Conservation (phyloP, 345 rosid genomes). For the Physaria fendleri region DNA sequence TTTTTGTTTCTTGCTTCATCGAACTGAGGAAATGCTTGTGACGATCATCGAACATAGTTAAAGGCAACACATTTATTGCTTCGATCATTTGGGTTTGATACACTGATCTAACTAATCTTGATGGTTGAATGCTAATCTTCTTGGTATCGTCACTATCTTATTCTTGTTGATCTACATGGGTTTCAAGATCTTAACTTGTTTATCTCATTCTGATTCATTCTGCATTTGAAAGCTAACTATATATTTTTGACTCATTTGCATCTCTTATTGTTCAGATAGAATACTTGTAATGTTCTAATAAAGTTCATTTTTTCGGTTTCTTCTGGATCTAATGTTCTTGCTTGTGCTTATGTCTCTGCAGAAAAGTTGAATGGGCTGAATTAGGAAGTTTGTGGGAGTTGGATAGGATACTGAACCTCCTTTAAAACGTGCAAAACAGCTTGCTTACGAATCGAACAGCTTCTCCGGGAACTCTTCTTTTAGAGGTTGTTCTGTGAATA, state of each 20-base stretch:
- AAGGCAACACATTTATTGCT: no score
- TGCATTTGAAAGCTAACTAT: no score
- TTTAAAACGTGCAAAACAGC: constrained; percentile 46
- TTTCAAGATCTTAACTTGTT: no score
- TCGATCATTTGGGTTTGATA: no score
- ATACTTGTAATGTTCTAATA: not conserved
- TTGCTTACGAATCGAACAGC: constrained; percentile 36
- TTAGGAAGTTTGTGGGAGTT: constrained; percentile 63
- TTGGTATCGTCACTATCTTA: no score
- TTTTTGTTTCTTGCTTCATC: not conserved
- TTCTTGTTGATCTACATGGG: no score
- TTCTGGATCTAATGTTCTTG: not conserved
- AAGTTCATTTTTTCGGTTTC: not conserved
- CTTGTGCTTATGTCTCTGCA: constrained; percentile 7
- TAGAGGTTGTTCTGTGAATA: constrained; percentile 30
- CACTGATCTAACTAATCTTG: no score
- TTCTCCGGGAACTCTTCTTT: constrained; percentile 34
- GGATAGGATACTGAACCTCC: constrained; percentile 73
- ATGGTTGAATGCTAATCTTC: no score
- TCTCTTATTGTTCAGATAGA: constrained; percentile 15
- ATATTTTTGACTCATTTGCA: no score
- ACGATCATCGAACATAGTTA: no score
- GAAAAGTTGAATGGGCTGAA: constrained; percentile 49
- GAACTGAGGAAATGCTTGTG: not conserved
- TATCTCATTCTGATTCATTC: no score